Evolutionary conservation across 2,329 filamentous ascomycete genomes (phyloP).

Genomic region (Hypomyces rosellus): DNA sequence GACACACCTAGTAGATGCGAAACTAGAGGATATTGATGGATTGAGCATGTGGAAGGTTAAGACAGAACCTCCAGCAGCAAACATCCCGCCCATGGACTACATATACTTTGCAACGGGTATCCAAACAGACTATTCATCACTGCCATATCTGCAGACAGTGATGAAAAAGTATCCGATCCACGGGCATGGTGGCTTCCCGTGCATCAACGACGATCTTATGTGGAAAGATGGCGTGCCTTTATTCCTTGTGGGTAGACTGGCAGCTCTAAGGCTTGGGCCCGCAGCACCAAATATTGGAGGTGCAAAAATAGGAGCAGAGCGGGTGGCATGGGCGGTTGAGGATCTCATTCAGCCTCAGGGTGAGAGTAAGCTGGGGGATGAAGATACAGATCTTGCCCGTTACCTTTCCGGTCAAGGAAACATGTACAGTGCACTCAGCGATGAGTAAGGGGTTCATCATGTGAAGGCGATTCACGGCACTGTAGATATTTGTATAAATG

Average conservation of each 20-base stretch:
- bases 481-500: neutral
- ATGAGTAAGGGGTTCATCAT: neutral
- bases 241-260: conserved; percentile 64
- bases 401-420: conserved; percentile 32
- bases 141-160: conserved; percentile 58
- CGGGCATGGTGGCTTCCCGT: conserved; percentile 60
- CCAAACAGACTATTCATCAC: conserved; percentile 51
- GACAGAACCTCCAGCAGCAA: conserved; percentile 45
- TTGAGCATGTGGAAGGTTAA: conserved; percentile 34
- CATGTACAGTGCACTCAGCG: conserved; percentile 24
- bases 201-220: conserved; percentile 68
- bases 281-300: conserved; percentile 69
- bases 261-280: conserved; percentile 62
- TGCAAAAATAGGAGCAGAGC: conserved; percentile 64
- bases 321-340: conserved; percentile 64
- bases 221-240: conserved; percentile 68
- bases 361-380: conserved; percentile 1
- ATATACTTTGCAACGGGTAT: conserved; percentile 74
- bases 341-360: conserved; percentile 35
- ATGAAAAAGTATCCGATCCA: conserved; percentile 54
- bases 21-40: conserved; percentile 40
- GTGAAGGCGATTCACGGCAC: neutral
- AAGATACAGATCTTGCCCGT: conserved; percentile 14
- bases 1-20: conserved; percentile 48
- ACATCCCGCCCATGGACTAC: conserved; percentile 56